Percentiles rank a stretch among this genome's conserved stretches.
These are phyloP conservation scores for Spergularia azorica DNA, from an alignment of 179 eudicot genomes.

Conservation along the genomic window DNA sequence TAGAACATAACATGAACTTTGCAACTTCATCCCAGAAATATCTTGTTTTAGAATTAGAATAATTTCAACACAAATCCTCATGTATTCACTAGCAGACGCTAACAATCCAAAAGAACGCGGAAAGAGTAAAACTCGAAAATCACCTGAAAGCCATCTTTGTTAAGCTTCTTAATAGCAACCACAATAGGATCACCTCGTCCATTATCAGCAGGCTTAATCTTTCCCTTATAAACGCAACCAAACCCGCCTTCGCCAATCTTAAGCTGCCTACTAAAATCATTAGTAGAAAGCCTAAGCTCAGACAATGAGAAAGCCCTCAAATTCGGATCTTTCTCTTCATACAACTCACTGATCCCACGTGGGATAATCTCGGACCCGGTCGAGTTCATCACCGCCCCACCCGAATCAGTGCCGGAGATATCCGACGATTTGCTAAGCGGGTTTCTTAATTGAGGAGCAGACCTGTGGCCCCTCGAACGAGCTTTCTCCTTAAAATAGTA, in stretches of 20 bases:
- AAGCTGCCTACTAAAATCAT: conserved; percentile 52
- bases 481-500: conserved; percentile 51
- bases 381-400: conserved; percentile 32
- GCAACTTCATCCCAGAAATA: no score
- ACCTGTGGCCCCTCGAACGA: conserved; percentile 46
- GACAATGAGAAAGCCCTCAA: conserved; percentile 55
- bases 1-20: no score
- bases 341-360: conserved; percentile 56
- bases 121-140: neutral
- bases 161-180: conserved; percentile 78
- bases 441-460: conserved; percentile 60
- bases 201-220: conserved; percentile 44
- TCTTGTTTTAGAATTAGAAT: no score
- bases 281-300: conserved; percentile 60
- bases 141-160: conserved; percentile 73
- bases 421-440: conserved; percentile 36
- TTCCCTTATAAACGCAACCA: conserved; percentile 78
- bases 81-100: no score
- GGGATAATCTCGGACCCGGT: conserved; percentile 42
- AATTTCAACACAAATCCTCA: no score
- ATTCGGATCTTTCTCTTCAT: conserved; percentile 60
- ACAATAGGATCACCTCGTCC: conserved; percentile 35
- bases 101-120: neutral
- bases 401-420: conserved; percentile 29
- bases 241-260: conserved; percentile 96